Evolutionary conservation across 345 rosid genomes (phyloP).

Genomic region (Gossypium raimondii): DNA sequence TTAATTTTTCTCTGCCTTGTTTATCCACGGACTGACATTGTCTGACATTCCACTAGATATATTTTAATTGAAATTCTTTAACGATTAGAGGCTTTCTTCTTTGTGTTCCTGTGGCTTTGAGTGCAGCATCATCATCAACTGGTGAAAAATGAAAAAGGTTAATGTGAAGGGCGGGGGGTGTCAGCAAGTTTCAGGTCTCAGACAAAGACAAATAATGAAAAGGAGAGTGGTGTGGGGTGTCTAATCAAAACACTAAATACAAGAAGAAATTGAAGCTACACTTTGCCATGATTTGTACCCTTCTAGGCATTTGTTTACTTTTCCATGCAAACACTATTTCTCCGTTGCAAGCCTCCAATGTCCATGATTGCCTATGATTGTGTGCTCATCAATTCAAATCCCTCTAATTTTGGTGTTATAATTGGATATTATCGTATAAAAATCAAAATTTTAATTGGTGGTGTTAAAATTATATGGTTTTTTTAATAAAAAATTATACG

Average conservation of each 20-base stretch:
- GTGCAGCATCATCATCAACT: too few relatives aligned
- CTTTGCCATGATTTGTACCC: background rate
- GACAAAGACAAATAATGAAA: slow-evolving; percentile 16
- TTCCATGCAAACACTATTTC: too few relatives aligned
- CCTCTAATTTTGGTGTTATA: too few relatives aligned
- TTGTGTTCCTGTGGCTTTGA: slow-evolving; percentile 12
- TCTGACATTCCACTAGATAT: slow-evolving; percentile 55
- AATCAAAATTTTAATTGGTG: too few relatives aligned
- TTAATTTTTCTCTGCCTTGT: slow-evolving; percentile 14
- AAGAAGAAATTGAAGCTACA: slow-evolving; percentile 14
- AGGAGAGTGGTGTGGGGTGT: slow-evolving; percentile 17
- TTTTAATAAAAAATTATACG: too few relatives aligned
- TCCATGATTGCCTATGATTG: too few relatives aligned
- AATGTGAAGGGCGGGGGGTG: background rate
- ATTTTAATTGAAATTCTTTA: background rate
- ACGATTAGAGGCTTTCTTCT: background rate
- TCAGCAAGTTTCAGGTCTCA: slow-evolving; percentile 15
- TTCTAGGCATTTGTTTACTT: too few relatives aligned
- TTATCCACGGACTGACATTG: slow-evolving; percentile 28
- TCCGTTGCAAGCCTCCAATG: too few relatives aligned
- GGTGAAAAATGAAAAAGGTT: too few relatives aligned
- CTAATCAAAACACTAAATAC: slow-evolving; percentile 33
- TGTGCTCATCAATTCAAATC: too few relatives aligned
- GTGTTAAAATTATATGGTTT: too few relatives aligned
- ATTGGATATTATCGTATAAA: too few relatives aligned